Evolutionary conservation across 371 early-diverging fungal species (phyloP).

Genomic region (Circinella umbellata): DNA sequence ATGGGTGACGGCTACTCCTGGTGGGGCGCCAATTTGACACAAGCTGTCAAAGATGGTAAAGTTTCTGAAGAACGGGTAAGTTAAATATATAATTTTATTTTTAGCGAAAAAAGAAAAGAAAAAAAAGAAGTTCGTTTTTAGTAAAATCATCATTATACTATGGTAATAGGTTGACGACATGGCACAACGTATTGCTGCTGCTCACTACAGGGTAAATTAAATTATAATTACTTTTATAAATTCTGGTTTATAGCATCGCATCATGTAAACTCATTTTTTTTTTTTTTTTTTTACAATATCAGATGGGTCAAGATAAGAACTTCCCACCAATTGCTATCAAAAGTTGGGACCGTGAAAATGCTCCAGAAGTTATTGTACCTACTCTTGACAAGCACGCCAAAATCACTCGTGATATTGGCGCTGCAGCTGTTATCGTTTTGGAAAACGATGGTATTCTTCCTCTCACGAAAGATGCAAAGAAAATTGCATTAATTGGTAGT

Average conservation of each 20-base stretch:
- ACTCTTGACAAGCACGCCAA: slow-evolving; percentile 30
- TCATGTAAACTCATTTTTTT: no score
- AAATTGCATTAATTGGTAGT: slow-evolving; percentile 55
- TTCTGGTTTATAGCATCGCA: neutral
- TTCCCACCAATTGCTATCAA: slow-evolving; percentile 49
- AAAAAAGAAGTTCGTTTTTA: no score
- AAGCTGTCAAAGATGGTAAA: slow-evolving; percentile 30
- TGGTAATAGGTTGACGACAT: slow-evolving; percentile 47
- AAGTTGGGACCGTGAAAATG: slow-evolving; percentile 22
- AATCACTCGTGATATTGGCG: slow-evolving; percentile 48
- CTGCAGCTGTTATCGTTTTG: slow-evolving; percentile 57
- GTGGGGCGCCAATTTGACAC: slow-evolving; percentile 40
- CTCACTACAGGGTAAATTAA: slow-evolving; percentile 47
- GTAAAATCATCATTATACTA: no score
- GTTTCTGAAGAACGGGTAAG: slow-evolving; percentile 35
- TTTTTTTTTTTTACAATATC: slow-evolving; percentile 21
- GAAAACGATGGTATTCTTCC: slow-evolving; percentile 49
- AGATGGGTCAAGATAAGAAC: slow-evolving; percentile 26
- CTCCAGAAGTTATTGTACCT: slow-evolving; percentile 43
- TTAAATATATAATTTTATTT: neutral
- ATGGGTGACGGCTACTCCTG: slow-evolving; percentile 33
- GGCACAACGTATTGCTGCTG: slow-evolving; percentile 60
- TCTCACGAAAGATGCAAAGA: slow-evolving; percentile 25
- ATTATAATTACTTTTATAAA: neutral
- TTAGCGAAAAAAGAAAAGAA: no score